Base-by-base conservation (phyloP, 805 yeast genomes). In the Lachancea dasiensis region DNA sequence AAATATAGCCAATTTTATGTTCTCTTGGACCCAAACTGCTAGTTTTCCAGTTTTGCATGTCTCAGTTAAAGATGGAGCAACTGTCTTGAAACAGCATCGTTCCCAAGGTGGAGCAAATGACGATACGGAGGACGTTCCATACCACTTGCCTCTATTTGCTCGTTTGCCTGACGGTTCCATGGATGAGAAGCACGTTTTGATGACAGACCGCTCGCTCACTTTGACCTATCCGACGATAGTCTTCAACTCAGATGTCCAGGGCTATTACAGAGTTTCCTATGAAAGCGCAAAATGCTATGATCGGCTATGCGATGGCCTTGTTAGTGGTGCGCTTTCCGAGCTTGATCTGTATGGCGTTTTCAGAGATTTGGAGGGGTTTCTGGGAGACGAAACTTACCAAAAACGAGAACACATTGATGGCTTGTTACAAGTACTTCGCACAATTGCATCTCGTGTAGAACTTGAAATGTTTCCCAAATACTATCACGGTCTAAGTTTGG, bases 1-100 rank as follows among this genome's bases (percentile, higher is more conserved):
- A 30, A 56, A 58, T 34, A 40, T 56, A 24, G 30, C 53, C 2
- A 51, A 50, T 36, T 58, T 44, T 27, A 45, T 51, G 36, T 47
- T 73, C 44, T 70, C 84, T 1, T 81, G 86, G 87, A 58, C 72
- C 2, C 68, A 74, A 49, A 56, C 69, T 10, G 68, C 79, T 0
- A 87, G 89, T 1, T 71, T 61, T 36, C 86, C 89, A 4, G 52
- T 74, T 2, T 49, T 81, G 5, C 48, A 55, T 3, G 73, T 74
- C 2, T 42, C 49, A 1, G 29, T 50, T 1, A 40, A 46, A 6
- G 50, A 50, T 16, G 56, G 50, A 0, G 58, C 51, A 2, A 49
- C 70, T 3, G 52, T 49, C 17, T 31, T 71, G 16, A 65, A 56
- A 27, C 76, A 72, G 47, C 63, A 65, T 41, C 56, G 70, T 43